These are phyloP conservation scores for Haplosporangium sp. DNA, from an alignment of 371 early-diverging fungal genomes.

Conservation along the genomic window DNA sequence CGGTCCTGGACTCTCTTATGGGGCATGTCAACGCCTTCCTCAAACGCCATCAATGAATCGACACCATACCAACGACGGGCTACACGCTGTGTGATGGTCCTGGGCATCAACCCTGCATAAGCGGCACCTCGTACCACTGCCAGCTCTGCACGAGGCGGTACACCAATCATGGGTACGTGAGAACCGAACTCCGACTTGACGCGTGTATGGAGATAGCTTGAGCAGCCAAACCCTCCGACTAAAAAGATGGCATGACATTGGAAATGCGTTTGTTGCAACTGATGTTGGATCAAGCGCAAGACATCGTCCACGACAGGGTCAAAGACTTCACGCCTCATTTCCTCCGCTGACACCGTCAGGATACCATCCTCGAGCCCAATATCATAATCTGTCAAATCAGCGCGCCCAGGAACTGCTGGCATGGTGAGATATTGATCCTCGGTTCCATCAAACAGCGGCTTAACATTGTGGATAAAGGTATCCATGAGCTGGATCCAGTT, in stretches of 20 bases:
- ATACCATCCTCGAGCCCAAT: slow-evolving; percentile 57
- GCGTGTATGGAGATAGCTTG: slow-evolving; percentile 36
- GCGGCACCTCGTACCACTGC: slow-evolving; percentile 52
- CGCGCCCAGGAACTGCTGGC: slow-evolving; percentile 56
- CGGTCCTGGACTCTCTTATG: slow-evolving; percentile 57
- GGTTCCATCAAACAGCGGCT: slow-evolving; percentile 30
- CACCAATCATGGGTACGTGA: slow-evolving; percentile 37
- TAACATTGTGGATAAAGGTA: slow-evolving; percentile 59
- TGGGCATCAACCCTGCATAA: slow-evolving; percentile 48
- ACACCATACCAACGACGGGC: slow-evolving; percentile 64
- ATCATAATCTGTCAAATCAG: slow-evolving; percentile 57
- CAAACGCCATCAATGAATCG: slow-evolving; percentile 68
- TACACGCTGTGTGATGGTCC: slow-evolving; percentile 52
- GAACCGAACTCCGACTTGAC: slow-evolving; percentile 35
- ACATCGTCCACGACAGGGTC: slow-evolving; percentile 55
- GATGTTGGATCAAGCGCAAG: slow-evolving; percentile 56
- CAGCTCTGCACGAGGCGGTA: slow-evolving; percentile 47
- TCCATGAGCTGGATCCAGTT: slow-evolving; percentile 47
- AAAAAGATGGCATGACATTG: slow-evolving; percentile 52
- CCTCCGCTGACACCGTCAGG: slow-evolving; percentile 39
- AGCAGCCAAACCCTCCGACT: slow-evolving; percentile 57
- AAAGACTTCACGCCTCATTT: slow-evolving; percentile 49
- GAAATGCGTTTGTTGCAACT: slow-evolving; percentile 37
- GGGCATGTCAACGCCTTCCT: slow-evolving; percentile 57
- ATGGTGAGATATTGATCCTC: slow-evolving; percentile 37